Percentiles rank a stretch among this genome's conserved stretches.
Conservation (phyloP, 2,329 filamentous ascomycete species). For the Bretziella fagacearum region DNA sequence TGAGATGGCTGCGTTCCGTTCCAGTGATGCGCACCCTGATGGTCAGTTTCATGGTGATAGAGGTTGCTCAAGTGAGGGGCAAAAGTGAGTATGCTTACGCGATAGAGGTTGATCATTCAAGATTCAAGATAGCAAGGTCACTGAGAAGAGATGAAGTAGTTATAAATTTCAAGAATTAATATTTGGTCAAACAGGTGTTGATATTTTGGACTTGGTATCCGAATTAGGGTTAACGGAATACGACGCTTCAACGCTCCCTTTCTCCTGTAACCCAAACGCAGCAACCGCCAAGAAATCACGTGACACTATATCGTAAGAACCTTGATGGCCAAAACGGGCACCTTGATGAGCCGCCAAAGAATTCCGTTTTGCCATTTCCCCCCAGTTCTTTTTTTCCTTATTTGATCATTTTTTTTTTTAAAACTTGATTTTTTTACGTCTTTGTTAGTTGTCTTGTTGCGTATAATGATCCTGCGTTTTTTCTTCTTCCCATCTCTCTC, state of each 20-base stretch:
- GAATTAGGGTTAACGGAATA: too few relatives aligned
- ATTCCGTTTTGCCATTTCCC: constrained; percentile 2
- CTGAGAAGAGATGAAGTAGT: too few relatives aligned
- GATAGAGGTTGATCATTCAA: background rate
- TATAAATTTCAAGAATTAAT: too few relatives aligned
- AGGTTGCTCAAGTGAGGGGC: background rate
- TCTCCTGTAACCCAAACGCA: background rate
- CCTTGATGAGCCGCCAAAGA: constrained; percentile 2
- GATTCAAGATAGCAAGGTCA: too few relatives aligned
- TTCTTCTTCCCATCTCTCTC: background rate
- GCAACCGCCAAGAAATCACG: background rate
- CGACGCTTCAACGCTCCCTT: background rate
- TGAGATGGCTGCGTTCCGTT: background rate
- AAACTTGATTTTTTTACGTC: too few relatives aligned
- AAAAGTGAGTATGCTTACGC: background rate
- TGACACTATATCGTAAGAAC: constrained; percentile 1
- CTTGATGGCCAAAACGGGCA: constrained; percentile 4
- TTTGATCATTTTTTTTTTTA: background rate
- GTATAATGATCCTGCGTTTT: constrained; percentile 4
- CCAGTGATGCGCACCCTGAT: background rate
- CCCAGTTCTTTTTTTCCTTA: background rate
- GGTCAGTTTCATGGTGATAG: background rate
- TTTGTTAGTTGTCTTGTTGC: background rate
- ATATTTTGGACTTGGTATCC: too few relatives aligned
- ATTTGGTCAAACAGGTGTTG: too few relatives aligned